Percentiles rank a stretch among this genome's conserved stretches.
These are phyloP conservation scores for Echinosophora koreensis DNA, from an alignment of 306 rosid genomes.

Conservation along the genomic window DNA sequence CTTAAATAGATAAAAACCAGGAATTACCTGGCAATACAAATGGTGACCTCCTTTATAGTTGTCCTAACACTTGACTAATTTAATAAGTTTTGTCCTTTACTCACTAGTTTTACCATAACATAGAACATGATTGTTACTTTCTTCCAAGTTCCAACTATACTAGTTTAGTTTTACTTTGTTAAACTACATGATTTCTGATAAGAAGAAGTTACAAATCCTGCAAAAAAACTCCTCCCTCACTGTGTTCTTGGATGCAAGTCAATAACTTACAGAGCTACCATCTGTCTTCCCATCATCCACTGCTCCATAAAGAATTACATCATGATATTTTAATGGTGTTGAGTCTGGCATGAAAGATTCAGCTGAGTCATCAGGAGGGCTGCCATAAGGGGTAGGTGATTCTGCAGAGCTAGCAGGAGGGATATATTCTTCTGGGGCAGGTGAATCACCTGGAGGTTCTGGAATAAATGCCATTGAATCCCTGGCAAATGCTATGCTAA, in stretches of 20 bases:
- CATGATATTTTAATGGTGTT: constrained; percentile 31
- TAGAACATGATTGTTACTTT: constrained; percentile 31
- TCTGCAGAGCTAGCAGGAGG: neutral
- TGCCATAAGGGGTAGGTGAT: neutral
- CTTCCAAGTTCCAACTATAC: constrained; percentile 21
- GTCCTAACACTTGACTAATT: neutral
- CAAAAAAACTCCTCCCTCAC: constrained; percentile 23
- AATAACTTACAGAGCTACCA: constrained; percentile 39
- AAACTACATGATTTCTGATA: neutral
- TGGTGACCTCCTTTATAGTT: neutral
- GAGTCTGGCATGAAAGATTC: neutral
- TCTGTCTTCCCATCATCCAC: constrained; percentile 32
- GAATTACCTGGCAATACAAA: constrained; percentile 12
- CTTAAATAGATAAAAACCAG: neutral
- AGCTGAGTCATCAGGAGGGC: neutral
- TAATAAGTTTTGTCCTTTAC: neutral
- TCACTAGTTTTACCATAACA: constrained; percentile 37
- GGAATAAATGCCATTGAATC: constrained; percentile 13
- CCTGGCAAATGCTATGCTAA: constrained; percentile 29
- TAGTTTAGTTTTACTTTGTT: constrained; percentile 19
- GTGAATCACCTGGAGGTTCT: constrained; percentile 34
- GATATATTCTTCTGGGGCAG: neutral
- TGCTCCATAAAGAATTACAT: constrained; percentile 41
- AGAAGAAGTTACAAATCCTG: constrained; percentile 16
- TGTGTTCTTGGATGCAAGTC: constrained; percentile 20